Base-by-base conservation (phyloP, 2,329 filamentous ascomycete genomes). In the Xylaria sp. region DNA sequence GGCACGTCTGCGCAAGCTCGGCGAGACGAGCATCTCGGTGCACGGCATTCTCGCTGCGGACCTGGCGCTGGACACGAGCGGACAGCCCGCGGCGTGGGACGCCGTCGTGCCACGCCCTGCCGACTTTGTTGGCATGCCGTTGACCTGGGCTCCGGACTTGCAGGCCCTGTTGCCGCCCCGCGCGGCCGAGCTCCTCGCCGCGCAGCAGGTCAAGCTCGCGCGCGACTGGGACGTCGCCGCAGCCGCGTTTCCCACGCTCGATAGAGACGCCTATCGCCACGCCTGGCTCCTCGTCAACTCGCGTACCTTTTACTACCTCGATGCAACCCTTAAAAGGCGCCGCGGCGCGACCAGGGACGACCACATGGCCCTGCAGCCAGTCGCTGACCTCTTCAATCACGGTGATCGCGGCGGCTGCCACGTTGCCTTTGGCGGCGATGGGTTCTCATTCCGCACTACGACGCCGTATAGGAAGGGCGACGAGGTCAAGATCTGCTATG, bases 1-100 rank as follows among this genome's bases (percentile, higher is more conserved):
- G 29, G 62, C 76, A 2, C 82, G 92, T 55, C 75, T 79, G 54
- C 73, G 76, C 11, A 78, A 77, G 27, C 81, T 90, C 10, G 80
- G 83, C 0, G 78, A 80, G 17, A 40, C 48, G 3, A 80, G 81
- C 59, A 82, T 84, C 43, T 84, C 87, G 1, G 83, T 90, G 21
- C 92, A 96, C 69, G 89, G 87, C 27, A 83, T 92, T 38, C 80
- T 95, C 7, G 89, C 92, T n/a, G 83, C 87, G 1, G 85, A 87
- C 60, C 78, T 93, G 8, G 83, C 85, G 4, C 79, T 89, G 29
- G 81, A 87, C 58, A 73, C 75, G 1, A 73, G 79, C 6, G 68
- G 77, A 17, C 79, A 80, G 23, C 83, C 84, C 65, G 75, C 77
- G 0, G 73, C 79, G 17, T 94, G 90, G 90, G 81, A 83, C 70